Conservation (phyloP, 768 basidiomycete species). For the Russula virescens region DNA sequence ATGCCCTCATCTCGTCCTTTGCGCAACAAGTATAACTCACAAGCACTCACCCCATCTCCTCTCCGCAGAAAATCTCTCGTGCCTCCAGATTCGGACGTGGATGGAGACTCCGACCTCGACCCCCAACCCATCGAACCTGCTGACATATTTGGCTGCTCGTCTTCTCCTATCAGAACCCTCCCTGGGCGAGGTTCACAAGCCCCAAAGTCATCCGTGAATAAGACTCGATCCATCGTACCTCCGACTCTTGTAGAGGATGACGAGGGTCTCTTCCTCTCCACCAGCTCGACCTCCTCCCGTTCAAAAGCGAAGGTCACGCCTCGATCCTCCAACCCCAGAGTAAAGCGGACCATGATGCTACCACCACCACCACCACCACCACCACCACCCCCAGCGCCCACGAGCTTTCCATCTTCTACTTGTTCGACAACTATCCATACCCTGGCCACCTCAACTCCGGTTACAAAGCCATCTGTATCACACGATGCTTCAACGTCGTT, state of each 20-base stretch:
- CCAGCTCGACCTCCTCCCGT: constrained; percentile 4
- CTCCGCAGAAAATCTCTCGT: constrained; percentile 22
- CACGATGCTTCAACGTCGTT: background rate
- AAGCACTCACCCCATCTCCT: constrained; percentile 22
- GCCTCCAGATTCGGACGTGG: constrained; percentile 12
- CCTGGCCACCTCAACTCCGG: background rate
- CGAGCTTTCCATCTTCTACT: background rate
- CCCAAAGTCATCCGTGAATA: background rate
- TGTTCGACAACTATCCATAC: background rate
- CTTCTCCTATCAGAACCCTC: constrained; percentile 7
- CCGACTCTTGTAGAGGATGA: constrained; percentile 18
- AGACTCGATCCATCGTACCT: background rate
- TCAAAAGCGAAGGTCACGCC: constrained; percentile 4
- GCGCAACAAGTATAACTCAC: constrained; percentile 11
- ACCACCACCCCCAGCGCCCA: constrained; percentile 1
- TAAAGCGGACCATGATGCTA: constrained; percentile 4
- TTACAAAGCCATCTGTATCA: background rate
- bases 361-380: constrained; percentile 8
- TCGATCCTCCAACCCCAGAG: constrained; percentile 6
- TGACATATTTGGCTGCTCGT: constrained; percentile 19
- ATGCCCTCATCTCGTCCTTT: constrained; percentile 15
- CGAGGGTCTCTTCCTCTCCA: constrained; percentile 22
- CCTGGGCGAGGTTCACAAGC: background rate
- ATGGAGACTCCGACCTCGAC: constrained; percentile 17
- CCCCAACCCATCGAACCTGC: constrained; percentile 5